Base-by-base conservation (phyloP, 83 land plant species). In the Isoetes engelmannii region DNA sequence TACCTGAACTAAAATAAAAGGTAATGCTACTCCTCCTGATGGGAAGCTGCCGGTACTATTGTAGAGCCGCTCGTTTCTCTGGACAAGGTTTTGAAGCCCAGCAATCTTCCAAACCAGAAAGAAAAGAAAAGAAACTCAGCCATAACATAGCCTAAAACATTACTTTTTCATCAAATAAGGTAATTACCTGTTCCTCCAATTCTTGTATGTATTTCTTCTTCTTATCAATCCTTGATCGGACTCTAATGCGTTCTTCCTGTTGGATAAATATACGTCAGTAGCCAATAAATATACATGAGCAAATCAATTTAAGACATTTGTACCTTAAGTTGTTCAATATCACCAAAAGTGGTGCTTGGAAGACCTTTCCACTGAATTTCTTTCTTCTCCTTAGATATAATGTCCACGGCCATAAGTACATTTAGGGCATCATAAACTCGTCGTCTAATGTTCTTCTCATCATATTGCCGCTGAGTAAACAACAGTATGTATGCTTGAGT, bases 381-480 rank as follows among this genome's bases (percentile, higher is more conserved):
- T 48, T 82, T 82, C 43, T 82, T 82, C 65, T 82, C 84, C 72
- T 82, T 82, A 5, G 83, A 66, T 45, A 82, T 82, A 9, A 82
- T 82, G 50, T 76, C 83, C 84, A 82, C 80, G 5, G 84, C 84
- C 84, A 82, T 82, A 13, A 82, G 83, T 53, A 82, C 84, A 59
- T 82, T 82, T 50, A 82, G 65, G 45, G 84, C 84, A 80, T 82
- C 84, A 68, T 82, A 82, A n/a, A 82, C 84, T 60, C 84, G 78
- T 61, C 84, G 69, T 56, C 84, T 68, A 20, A 82, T 82, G 69
- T 82, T 82, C 69, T 82, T 82, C 68, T 82, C 84, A 75, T 82
- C 84, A 69, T 80, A 82, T 47, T 82, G 83, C 71, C 79, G 84
- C 83, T 82, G 84, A 43, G n/a, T 20, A 9, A 3, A 67, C 6